phyloP scores from a whole-genome alignment of 768 basidiomycete genomes.

The Strobilomyces confusus region DNA sequence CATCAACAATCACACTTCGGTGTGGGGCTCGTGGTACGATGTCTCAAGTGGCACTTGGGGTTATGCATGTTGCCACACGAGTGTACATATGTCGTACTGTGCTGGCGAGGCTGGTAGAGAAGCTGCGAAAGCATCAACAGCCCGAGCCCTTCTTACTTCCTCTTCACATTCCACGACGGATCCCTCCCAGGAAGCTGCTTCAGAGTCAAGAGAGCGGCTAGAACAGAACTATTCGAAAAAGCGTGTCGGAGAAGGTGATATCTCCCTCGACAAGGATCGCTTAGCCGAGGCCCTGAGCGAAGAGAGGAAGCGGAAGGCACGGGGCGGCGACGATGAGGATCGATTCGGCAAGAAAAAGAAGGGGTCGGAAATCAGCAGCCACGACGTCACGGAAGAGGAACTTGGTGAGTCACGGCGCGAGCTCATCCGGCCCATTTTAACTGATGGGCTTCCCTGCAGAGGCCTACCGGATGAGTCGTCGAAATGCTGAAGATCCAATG shows the following conservation, averaged over 20 bases:
- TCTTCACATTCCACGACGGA: conserved; percentile 27
- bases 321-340: conserved; percentile 52
- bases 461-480: conserved; percentile 81
- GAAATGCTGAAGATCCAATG: conserved; percentile 85
- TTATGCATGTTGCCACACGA: conserved; percentile 91
- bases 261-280: conserved; percentile 68
- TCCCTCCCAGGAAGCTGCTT: conserved; percentile 29
- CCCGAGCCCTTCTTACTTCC: conserved; percentile 58
- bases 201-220: conserved; percentile 35
- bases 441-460: conserved; percentile 43
- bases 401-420: conserved; percentile 49
- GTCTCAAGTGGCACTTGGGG: conserved; percentile 74
- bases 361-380: conserved; percentile 44
- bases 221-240: conserved; percentile 78
- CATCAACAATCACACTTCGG: conserved; percentile 87
- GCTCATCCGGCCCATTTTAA: conserved; percentile 4
- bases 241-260: conserved; percentile 75
- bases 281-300: conserved; percentile 69
- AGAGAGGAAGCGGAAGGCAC: conserved; percentile 73
- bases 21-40: conserved; percentile 99
- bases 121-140: conserved; percentile 72
- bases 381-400: conserved; percentile 89
- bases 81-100: conserved; percentile 84
- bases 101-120: conserved; percentile 82
- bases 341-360: conserved; percentile 60